These are phyloP conservation scores for Achaetomium macrosporum DNA, from an alignment of 2,329 filamentous ascomycete species.

Conservation along the genomic window DNA sequence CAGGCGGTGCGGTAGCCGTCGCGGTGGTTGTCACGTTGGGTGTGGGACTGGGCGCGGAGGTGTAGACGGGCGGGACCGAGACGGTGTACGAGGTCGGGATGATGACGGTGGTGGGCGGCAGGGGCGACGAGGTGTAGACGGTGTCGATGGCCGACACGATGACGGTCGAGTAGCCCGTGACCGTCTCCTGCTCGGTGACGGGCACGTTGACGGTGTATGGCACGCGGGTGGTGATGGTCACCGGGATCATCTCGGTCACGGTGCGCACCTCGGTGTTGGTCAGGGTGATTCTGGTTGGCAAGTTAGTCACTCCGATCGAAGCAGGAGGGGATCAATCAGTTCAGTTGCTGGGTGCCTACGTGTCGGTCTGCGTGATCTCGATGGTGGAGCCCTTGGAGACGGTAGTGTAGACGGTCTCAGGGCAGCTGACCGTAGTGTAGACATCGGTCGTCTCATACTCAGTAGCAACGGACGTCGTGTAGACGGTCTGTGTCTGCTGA, in stretches of 20 bases:
- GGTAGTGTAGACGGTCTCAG: constrained; percentile 39
- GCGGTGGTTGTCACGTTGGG: constrained; percentile 12
- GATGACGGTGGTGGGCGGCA: constrained; percentile 27
- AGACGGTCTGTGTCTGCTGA: constrained; percentile 30
- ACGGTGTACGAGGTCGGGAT: constrained; percentile 30
- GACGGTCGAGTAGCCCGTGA: constrained; percentile 33
- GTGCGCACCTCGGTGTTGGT: constrained; percentile 33
- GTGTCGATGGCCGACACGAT: constrained; percentile 30
- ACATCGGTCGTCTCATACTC: constrained; percentile 33
- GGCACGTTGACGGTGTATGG: constrained; percentile 38
- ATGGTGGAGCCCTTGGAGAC: constrained; percentile 37
- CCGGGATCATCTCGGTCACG: constrained; percentile 36
- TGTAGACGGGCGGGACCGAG: constrained; percentile 21
- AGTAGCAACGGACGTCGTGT: constrained; percentile 33
- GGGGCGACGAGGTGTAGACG: constrained; percentile 23
- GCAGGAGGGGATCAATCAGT: not conserved
- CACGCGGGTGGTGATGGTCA: constrained; percentile 36
- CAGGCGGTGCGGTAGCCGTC: constrained; percentile 24
- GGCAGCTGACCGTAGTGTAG: constrained; percentile 34
- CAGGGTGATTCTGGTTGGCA: constrained; percentile 29
- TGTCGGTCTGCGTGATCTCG: constrained; percentile 38
- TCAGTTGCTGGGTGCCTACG: constrained; percentile 20
- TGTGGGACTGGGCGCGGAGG: constrained; percentile 23
- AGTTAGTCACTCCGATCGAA: not conserved
- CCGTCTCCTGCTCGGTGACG: constrained; percentile 28